Percentiles rank a stretch among this genome's conserved stretches.
Evolutionary conservation across 345 rosid species (phyloP).

Genomic region (Iberis pinnata): DNA sequence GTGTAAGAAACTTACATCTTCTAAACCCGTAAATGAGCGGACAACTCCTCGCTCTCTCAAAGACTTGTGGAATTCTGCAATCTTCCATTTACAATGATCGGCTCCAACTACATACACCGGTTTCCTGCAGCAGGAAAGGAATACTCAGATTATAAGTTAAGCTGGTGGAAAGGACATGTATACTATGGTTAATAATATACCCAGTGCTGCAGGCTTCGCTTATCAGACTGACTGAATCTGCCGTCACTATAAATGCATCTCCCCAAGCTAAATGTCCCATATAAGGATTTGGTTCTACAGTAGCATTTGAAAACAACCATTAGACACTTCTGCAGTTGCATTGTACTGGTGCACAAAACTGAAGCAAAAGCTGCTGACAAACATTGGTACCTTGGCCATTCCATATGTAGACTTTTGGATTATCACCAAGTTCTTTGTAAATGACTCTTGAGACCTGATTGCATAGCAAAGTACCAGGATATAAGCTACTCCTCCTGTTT

Average conservation of each 20-base stretch:
- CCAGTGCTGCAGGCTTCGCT: slow-evolving; percentile 99
- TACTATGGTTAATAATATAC: slow-evolving; percentile 30
- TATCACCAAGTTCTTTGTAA: slow-evolving; percentile 59
- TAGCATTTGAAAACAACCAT: slow-evolving; percentile 20
- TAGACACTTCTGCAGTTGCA: slow-evolving; percentile 1
- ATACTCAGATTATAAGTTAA: slow-evolving; percentile 1
- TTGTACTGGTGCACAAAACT: slow-evolving; percentile 9
- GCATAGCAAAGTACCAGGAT: neutral
- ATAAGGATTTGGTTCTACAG: slow-evolving; percentile 79
- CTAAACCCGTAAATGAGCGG: slow-evolving; percentile 76
- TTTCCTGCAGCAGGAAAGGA: slow-evolving; percentile 45
- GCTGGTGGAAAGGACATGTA: neutral
- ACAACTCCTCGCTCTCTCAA: slow-evolving; percentile 77
- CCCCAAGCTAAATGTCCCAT: slow-evolving; percentile 99
- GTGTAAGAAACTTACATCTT: slow-evolving; percentile 61
- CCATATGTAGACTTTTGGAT: slow-evolving; percentile 84
- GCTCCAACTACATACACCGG: slow-evolving; percentile 83
- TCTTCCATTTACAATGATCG: slow-evolving; percentile 88
- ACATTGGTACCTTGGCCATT: slow-evolving; percentile 68
- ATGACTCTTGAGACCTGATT: slow-evolving; percentile 59
- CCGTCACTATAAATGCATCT: slow-evolving; percentile 89
- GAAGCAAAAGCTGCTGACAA: neutral
- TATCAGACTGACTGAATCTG: slow-evolving; percentile 88
- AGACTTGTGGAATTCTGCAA: slow-evolving; percentile 73
- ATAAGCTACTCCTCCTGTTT: neutral